Percentiles rank a stretch among this genome's conserved stretches.
Conservation (phyloP, 2,329 filamentous ascomycete species). For the Emericellopsis cladophorae region DNA sequence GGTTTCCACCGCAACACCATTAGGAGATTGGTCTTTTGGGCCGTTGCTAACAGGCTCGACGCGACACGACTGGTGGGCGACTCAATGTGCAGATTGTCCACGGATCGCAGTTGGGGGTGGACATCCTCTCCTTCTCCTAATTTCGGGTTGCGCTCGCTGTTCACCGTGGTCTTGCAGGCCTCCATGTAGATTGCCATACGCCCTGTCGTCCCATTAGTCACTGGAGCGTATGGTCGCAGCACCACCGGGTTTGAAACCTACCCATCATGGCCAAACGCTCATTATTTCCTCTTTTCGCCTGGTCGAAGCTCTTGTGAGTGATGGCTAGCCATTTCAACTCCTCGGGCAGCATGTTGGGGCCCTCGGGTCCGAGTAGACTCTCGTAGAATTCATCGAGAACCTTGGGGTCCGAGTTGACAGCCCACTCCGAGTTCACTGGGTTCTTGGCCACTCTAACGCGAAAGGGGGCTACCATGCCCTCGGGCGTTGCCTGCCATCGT, state of each 20-base stretch:
- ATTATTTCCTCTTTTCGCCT: slow-evolving; percentile 88
- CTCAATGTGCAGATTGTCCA: slow-evolving; percentile 55
- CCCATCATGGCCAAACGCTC: slow-evolving; percentile 83
- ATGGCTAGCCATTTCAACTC: slow-evolving; percentile 95
- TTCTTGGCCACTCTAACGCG: slow-evolving; percentile 45
- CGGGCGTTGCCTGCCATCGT: slow-evolving; percentile 60
- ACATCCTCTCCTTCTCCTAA: slow-evolving; percentile 27
- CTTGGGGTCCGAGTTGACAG: slow-evolving; percentile 63
- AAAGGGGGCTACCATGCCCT: slow-evolving; percentile 57
- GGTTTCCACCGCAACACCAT: slow-evolving; percentile 84
- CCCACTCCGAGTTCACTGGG: slow-evolving; percentile 41
- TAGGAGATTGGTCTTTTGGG: slow-evolving; percentile 55
- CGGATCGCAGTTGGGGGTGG: slow-evolving; percentile 57
- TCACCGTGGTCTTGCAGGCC: slow-evolving; percentile 20
- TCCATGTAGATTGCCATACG: slow-evolving; percentile 24
- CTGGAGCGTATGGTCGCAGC: neutral
- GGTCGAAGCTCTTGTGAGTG: slow-evolving; percentile 97
- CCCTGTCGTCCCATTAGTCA: slow-evolving; percentile 8
- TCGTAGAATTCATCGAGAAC: slow-evolving; percentile 68
- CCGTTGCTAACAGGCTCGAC: slow-evolving; percentile 54
- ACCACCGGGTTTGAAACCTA: slow-evolving; percentile 26
- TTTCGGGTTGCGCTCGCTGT: slow-evolving; percentile 37
- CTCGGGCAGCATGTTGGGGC: slow-evolving; percentile 64
- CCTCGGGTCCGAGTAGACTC: slow-evolving; percentile 59
- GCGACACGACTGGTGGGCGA: slow-evolving; percentile 44